Base-by-base conservation (phyloP, 129 eudicot species). In the Pulicaria dysenterica region DNA sequence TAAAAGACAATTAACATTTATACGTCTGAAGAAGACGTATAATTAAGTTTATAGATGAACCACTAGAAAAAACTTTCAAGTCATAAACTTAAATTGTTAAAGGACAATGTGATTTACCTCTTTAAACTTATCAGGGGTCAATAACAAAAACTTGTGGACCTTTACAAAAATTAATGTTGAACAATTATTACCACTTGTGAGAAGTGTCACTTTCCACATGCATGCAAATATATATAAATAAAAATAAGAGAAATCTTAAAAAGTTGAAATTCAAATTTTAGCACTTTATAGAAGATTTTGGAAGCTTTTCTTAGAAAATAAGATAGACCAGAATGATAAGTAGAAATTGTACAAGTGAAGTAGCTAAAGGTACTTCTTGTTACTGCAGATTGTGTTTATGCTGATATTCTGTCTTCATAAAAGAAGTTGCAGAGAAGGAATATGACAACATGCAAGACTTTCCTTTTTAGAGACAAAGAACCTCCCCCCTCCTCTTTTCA, bases 161-260 rank as follows among this genome's bases (percentile, higher is more conserved):
- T n/a, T 48, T 44, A 40, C 2, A 10, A 8, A 62, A 50, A 43
- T n/a, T n/a, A n/a, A 4, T 16, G 9, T n/a, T 15, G 57, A 4
- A 46, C 58, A 61, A 70, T 77, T 42, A 70, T 77, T 51, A 62
- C 63, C 8, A 31, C 72, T 70, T 61, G 82, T 77, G 75, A 62
- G 82, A 70, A 61, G 77, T 47, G 85, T 84, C 87, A 65, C 90
- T 84, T 82, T 82, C 90, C 84, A 84, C 90, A 82, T 82, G 85
- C 80, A 77, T 70, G 72, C 41, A 77, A 77, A 72, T n/a, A n/a
- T n/a, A 57, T n/a, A 42, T 34, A 19, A 68, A 73, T 39, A 42
- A 37, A 73, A 58, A 75, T 55, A 63, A 24, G 36, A 50, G 69
- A 75, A 50, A 80, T 66, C 64, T 83, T 65, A 77, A 77, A 87